Evolutionary conservation across 176 grass and related monocot species (phyloP).

Genomic region (Pontederia crassipes): DNA sequence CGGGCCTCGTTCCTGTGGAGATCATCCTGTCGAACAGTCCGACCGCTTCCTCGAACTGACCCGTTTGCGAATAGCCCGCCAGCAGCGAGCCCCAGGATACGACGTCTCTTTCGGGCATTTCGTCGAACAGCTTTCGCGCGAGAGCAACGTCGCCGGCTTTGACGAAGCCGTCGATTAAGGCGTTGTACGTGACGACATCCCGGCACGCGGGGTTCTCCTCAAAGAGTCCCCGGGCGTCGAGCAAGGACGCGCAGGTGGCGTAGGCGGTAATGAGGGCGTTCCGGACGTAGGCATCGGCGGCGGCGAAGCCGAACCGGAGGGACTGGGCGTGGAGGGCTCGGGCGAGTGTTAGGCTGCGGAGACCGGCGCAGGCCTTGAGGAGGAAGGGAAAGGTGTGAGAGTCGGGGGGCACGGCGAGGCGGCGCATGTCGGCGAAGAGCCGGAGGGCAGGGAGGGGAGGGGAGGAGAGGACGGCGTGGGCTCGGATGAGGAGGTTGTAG

Average conservation of each 20-base stretch:
- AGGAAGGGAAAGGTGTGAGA: conserved; percentile 35
- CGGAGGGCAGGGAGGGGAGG: conserved; percentile 20
- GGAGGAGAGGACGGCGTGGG: conserved; percentile 6
- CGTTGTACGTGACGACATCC: conserved; percentile 39
- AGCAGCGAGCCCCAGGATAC: conserved; percentile 48
- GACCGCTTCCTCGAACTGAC: conserved; percentile 19
- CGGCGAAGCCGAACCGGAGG: conserved; percentile 17
- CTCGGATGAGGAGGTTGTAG: conserved; percentile 3
- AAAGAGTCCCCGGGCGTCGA: conserved; percentile 30
- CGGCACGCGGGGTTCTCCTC: conserved; percentile 11
- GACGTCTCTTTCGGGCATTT: conserved; percentile 36
- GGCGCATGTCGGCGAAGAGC: conserved; percentile 30
- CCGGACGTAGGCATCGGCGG: conserved; percentile 21
- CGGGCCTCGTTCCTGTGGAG: conserved; percentile 14
- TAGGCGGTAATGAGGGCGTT: conserved; percentile 47
- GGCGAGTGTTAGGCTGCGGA: conserved; percentile 20
- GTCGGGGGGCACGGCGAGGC: not conserved
- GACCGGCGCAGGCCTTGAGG: conserved; percentile 31
- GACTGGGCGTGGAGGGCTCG: conserved; percentile 11
- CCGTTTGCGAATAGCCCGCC: conserved; percentile 16
- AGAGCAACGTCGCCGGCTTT: conserved; percentile 2
- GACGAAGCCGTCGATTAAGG: conserved; percentile 32
- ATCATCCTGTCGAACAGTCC: conserved; percentile 40
- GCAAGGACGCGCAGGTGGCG: conserved; percentile 19
- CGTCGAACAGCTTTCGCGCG: conserved; percentile 27